A percentile compares a stretch with the other conserved stretches of the same genome.
Evolutionary conservation across 306 rosid genomes (phyloP).

Genomic region (Datisca glomerata): DNA sequence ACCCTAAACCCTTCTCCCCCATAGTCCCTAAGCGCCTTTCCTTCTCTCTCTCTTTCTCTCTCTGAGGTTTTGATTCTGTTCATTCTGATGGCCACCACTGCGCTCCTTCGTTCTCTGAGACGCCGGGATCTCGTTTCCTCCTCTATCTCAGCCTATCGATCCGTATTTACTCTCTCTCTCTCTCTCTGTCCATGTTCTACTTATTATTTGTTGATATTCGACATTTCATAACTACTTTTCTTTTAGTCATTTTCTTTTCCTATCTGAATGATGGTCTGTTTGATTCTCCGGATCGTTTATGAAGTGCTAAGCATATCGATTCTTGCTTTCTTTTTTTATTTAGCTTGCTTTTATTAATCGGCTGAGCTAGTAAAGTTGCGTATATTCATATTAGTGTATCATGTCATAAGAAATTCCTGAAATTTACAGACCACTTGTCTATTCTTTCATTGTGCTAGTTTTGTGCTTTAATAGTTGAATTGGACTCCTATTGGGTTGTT

Average conservation of each 20-base stretch:
- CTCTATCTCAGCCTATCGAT: conserved; percentile 17
- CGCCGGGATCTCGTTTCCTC: conserved; percentile 23
- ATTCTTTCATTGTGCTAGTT: too few species aligned
- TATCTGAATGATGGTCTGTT: too few species aligned
- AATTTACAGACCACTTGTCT: too few species aligned
- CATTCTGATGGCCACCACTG: conserved; percentile 21
- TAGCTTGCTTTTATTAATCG: not conserved
- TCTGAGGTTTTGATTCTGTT: too few species aligned
- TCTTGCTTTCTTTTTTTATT: not conserved
- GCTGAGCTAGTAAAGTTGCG: too few species aligned
- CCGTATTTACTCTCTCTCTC: not conserved
- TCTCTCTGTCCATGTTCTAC: not conserved
- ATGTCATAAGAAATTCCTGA: too few species aligned
- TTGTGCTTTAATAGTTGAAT: too few species aligned
- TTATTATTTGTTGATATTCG: not conserved
- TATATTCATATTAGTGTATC: too few species aligned
- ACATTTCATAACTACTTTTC: not conserved
- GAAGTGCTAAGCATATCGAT: not conserved
- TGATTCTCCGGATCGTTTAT: too few species aligned
- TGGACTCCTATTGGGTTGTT: too few species aligned
- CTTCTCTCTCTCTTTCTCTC: not conserved
- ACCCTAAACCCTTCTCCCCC: too few species aligned
- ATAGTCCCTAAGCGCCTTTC: not conserved
- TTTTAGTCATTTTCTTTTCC: not conserved
- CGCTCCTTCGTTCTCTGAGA: conserved; percentile 22